A percentile compares a stretch with the other conserved stretches of the same genome.
Evolutionary conservation across 257 asterid genomes (phyloP).

Genomic region (Plantago elongata): DNA sequence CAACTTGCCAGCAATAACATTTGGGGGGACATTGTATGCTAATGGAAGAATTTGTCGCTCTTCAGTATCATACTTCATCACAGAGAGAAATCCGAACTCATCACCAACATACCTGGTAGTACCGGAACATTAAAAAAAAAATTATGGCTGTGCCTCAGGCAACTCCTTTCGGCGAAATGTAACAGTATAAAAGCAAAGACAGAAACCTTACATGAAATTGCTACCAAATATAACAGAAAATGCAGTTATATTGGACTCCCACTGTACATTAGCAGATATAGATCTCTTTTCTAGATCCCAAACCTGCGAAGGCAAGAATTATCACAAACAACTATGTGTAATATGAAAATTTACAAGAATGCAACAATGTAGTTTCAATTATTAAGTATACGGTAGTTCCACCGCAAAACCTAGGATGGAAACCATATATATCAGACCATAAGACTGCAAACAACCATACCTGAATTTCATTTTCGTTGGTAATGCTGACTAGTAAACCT

Average conservation of each 20-base stretch:
- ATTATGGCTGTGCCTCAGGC: slow-evolving; percentile 20
- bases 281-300: slow-evolving; percentile 90
- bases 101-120: slow-evolving; percentile 75
- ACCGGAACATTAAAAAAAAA: slow-evolving; percentile 20
- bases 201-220: slow-evolving; percentile 69
- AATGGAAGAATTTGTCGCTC: slow-evolving; percentile 53
- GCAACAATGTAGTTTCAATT: background rate
- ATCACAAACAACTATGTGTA: background rate
- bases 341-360: slow-evolving; percentile 7
- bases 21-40: slow-evolving; percentile 76
- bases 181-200: slow-evolving; percentile 15
- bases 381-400: too few relatives aligned
- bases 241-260: slow-evolving; percentile 96
- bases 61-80: slow-evolving; percentile 69
- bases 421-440: slow-evolving; percentile 5
- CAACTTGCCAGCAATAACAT: slow-evolving; percentile 72
- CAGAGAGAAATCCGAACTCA: slow-evolving; percentile 86
- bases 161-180: slow-evolving; percentile 14
- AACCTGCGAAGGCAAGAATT: slow-evolving; percentile 43
- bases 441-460: slow-evolving; percentile 30
- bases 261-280: slow-evolving; percentile 54
- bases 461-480: slow-evolving; percentile 90
- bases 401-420: slow-evolving; percentile 1
- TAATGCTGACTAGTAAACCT: slow-evolving; percentile 80
- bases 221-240: slow-evolving; percentile 71